Conservation (phyloP, 495 filamentous ascomycete genomes). For the Xylaria castorea region DNA sequence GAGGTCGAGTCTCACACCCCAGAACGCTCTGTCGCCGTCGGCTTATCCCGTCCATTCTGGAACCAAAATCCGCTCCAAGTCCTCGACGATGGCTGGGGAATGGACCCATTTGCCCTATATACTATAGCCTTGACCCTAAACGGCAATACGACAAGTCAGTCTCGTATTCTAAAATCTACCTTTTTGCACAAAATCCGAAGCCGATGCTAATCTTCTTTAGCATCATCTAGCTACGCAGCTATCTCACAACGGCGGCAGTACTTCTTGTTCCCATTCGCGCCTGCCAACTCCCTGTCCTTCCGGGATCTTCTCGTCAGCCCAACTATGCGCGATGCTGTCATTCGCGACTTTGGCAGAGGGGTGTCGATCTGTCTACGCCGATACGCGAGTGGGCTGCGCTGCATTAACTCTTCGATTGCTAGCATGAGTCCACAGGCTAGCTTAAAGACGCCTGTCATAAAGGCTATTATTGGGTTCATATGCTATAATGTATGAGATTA, state of each 20-base stretch:
- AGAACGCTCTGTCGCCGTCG: not conserved
- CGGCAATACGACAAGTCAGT: conserved; percentile 24
- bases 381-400: conserved; percentile 22
- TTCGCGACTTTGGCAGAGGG: conserved; percentile 24
- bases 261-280: conserved; percentile 30
- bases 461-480: conserved; percentile 31
- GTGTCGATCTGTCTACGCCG: conserved; percentile 26
- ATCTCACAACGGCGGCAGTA: conserved; percentile 17
- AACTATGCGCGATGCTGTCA: conserved; percentile 25
- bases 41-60: conserved; percentile 30
- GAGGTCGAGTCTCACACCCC: conserved; percentile 19
- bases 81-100: conserved; percentile 29
- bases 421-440: conserved; percentile 18
- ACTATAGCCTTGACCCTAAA: conserved; percentile 22
- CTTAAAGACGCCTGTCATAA: conserved; percentile 21
- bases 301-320: conserved; percentile 29
- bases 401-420: conserved; percentile 28
- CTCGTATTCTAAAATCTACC: not conserved
- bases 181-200: not conserved
- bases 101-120: conserved; percentile 30
- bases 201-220: conserved; percentile 14
- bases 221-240: conserved; percentile 18
- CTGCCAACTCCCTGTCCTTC: conserved; percentile 27
- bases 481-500: conserved; percentile 31
- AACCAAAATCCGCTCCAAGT: conserved; percentile 28